These are phyloP conservation scores for Stipa capillata DNA, from an alignment of 176 grass and related monocot species.

Conservation along the genomic window DNA sequence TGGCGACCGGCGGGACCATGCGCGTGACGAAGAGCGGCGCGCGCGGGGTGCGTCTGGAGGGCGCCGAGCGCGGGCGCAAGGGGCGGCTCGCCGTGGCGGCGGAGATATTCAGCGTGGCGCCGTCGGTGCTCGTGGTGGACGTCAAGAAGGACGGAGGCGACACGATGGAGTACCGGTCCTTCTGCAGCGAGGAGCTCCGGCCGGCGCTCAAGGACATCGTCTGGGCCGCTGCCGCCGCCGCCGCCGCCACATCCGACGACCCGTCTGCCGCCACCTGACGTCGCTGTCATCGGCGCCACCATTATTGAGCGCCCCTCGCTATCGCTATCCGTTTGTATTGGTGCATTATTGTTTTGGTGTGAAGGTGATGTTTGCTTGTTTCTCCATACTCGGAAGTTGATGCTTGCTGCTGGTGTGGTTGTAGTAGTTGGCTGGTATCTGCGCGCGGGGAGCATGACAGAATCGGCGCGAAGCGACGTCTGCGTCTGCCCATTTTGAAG, in stretches of 20 bases:
- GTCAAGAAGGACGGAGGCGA: constrained; percentile 29
- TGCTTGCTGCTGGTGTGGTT: background rate
- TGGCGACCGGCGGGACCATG: constrained; percentile 10
- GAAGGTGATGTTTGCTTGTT: background rate
- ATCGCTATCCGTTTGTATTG: background rate
- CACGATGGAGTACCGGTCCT: constrained; percentile 19
- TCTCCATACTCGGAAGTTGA: background rate
- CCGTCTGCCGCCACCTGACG: background rate
- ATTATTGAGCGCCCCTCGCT: background rate
- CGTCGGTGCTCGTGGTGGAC: constrained; percentile 29
- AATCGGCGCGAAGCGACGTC: background rate
- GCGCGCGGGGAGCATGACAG: background rate
- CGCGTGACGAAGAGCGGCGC: constrained; percentile 28
- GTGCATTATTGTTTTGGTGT: constrained; percentile 24
- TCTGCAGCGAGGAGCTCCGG: constrained; percentile 26
- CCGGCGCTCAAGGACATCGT: constrained; percentile 35
- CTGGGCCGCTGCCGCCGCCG: background rate
- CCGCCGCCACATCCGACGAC: background rate
- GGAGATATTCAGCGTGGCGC: constrained; percentile 29
- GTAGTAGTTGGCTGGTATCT: background rate
- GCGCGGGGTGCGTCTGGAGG: constrained; percentile 13
- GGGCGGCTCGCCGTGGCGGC: constrained; percentile 17
- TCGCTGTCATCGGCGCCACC: background rate
- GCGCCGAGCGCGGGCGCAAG: background rate
- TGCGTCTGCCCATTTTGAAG: background rate